These are phyloP conservation scores for Brettanomyces bruxellensis DNA, from an alignment of 805 yeast genomes.

Conservation along the genomic window DNA sequence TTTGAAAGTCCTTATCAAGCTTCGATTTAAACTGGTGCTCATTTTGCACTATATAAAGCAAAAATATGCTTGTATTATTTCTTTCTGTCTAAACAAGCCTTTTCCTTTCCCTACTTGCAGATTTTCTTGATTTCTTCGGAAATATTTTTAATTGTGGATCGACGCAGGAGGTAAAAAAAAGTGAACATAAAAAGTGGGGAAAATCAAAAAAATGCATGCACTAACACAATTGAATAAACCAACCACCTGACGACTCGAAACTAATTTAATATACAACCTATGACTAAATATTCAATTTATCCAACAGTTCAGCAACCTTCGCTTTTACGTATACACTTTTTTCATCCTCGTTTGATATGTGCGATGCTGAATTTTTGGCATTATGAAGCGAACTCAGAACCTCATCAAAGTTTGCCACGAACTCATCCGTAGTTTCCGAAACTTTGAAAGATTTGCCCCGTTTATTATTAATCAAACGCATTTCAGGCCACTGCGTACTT, in stretches of 20 bases:
- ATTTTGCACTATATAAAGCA: neutral
- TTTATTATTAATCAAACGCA: neutral
- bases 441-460: neutral
- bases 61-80: no score
- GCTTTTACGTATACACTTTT: constrained; percentile 28
- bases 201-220: no score
- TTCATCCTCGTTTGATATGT: constrained; percentile 15
- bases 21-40: constrained; percentile 9
- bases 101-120: no score
- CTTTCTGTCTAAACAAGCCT: no score
- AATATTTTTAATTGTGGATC: no score
- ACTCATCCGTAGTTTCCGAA: no score
- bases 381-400: constrained; percentile 26
- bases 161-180: no score
- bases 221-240: no score
- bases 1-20: constrained; percentile 13
- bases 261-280: no score
- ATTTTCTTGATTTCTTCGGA: no score
- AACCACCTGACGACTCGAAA: no score
- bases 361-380: constrained; percentile 26
- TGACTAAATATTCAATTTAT: constrained; percentile 17
- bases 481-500: constrained; percentile 33
- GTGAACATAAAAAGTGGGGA: no score
- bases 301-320: constrained; percentile 30
- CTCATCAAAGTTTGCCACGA: constrained; percentile 19